phyloP scores from a whole-genome alignment of 805 yeast species.

The Candida maris region DNA sequence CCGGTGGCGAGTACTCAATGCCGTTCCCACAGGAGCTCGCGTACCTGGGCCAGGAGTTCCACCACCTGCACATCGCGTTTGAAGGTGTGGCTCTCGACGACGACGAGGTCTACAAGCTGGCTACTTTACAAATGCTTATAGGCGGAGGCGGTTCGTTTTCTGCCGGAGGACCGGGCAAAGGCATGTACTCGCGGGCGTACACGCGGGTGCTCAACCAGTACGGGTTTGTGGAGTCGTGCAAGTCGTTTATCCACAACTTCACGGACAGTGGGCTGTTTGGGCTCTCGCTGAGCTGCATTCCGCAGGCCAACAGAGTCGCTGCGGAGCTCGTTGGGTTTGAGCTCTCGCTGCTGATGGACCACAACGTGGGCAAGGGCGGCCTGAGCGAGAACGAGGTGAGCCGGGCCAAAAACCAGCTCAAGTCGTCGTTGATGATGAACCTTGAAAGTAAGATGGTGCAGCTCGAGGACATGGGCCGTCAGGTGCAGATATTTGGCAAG shows the following conservation, averaged over 20 bases:
- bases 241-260: constrained; percentile 85
- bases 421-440: constrained; percentile 85
- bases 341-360: constrained; percentile 43
- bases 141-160: constrained; percentile 98
- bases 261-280: constrained; percentile 91
- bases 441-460: constrained; percentile 91
- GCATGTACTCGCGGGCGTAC: constrained; percentile 93
- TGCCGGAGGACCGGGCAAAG: constrained; percentile 99
- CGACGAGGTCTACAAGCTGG: constrained; percentile 86
- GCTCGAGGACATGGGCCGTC: constrained; percentile 93
- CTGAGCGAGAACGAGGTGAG: constrained; percentile 68
- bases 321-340: constrained; percentile 76
- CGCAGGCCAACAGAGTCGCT: constrained; percentile 79
- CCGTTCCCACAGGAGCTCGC: constrained; percentile 57
- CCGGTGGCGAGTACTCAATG: constrained; percentile 56
- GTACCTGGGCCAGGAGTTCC: constrained; percentile 66
- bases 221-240: constrained; percentile 86
- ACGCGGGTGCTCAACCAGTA: constrained; percentile 87
- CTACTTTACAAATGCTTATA: constrained; percentile 80
- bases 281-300: constrained; percentile 76
- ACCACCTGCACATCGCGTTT: constrained; percentile 81
- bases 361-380: constrained; percentile 50
- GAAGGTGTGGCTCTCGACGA: constrained; percentile 81
- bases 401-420: constrained; percentile 90
- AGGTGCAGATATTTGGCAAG: constrained; percentile 78